Evolutionary conservation across 2,329 filamentous ascomycete genomes (phyloP), one percentile per base, ranked within the genome.

Genomic region (Alternaria arbusti): DNA sequence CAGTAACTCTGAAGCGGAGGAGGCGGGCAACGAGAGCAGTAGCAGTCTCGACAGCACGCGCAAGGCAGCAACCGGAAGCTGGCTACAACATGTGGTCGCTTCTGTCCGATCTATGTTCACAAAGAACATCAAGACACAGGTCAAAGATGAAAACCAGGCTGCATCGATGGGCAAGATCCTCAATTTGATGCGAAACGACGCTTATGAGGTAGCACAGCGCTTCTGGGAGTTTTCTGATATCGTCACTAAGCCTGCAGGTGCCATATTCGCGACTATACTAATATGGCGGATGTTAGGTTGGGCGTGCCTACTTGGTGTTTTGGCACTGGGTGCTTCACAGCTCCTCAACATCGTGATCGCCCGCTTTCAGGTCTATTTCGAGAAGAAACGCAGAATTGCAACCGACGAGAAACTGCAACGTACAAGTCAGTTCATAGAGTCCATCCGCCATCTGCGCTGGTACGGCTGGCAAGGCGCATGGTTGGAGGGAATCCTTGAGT

Each of bases 91-190:
- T 4, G 13, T 73, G 9, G 63, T 54, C 10, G 45, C 40, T 12
- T 60, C 58, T 4, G 11, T 75, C 10, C 63, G 62, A 26, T 64
- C 68, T 2, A 15, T 67, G 1, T 69, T 78, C 23, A 66, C 55
- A 8, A 73, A 67, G 43, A 74, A 69, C 22, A 10, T 47, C 10
- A 67, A 63, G 5, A 75, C 78, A 23, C 74, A 78, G 25, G 40
- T 67, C 67, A 60, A 76, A 60, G 54, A 74, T 66, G 32, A 73
- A 11, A 85, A 86, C 59, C 82, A 86, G 59, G 87, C 91, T 3
- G 93, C 94, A 0, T 93, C 92, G 0, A 95, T 94, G 80, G 94
- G 94, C 8, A 97, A 97, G 75, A 96, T 97, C 55, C 86, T 97
- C 64, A 97, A 97, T 71, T 81, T 97, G 3, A 91, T 97, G 84